These are phyloP conservation scores for Funneliformis mosseae DNA, from an alignment of 192 early-diverging fungal species.

Conservation along the genomic window DNA sequence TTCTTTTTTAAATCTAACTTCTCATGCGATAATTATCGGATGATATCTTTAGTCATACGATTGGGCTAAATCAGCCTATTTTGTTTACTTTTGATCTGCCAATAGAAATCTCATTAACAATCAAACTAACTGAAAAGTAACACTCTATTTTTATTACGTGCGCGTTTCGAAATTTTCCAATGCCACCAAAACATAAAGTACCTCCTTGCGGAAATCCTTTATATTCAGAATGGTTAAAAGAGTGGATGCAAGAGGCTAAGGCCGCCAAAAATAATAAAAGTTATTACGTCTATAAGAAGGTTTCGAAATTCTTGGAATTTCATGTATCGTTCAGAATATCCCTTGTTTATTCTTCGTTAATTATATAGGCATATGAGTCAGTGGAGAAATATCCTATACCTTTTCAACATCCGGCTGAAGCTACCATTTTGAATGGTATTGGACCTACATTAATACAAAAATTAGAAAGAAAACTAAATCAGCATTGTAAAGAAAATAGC, in stretches of 20 bases:
- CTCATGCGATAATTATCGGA: too few relatives aligned
- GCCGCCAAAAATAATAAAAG: conserved; percentile 46
- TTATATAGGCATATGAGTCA: conserved; percentile 62
- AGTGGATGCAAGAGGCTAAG: conserved; percentile 65
- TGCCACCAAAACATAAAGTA: conserved; percentile 12
- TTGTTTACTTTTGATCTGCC: too few relatives aligned
- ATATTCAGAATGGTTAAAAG: conserved; percentile 65
- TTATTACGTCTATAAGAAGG: conserved; percentile 64
- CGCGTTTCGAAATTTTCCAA: background rate
- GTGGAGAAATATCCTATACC: conserved; percentile 60
- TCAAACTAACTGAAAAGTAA: too few relatives aligned
- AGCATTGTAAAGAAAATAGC: conserved; percentile 59
- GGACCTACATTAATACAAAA: conserved; percentile 55
- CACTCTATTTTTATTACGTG: too few relatives aligned
- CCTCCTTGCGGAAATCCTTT: conserved; percentile 67
- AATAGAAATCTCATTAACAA: too few relatives aligned
- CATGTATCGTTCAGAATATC: background rate
- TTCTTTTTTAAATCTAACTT: too few relatives aligned
- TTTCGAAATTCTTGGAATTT: background rate
- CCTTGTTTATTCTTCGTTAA: background rate
- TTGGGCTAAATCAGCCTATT: too few relatives aligned
- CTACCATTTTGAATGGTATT: conserved; percentile 64
- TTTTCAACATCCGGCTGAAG: conserved; percentile 62
- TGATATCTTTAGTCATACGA: too few relatives aligned
- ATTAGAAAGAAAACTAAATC: conserved; percentile 55